These are phyloP conservation scores for Candida gorgasii DNA, from an alignment of 805 yeast species.

Conservation along the genomic window DNA sequence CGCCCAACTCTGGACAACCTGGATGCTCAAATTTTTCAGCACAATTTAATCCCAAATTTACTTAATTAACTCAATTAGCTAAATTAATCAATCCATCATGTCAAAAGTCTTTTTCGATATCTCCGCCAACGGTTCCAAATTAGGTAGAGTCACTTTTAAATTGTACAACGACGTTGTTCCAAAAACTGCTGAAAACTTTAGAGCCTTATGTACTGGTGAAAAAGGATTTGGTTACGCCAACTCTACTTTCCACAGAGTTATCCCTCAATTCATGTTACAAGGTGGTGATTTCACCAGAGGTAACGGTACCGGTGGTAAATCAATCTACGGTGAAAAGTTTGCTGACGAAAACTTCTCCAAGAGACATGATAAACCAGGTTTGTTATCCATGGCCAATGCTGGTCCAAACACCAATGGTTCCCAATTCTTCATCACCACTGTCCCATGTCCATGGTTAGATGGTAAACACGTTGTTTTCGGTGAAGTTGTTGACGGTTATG, in stretches of 20 bases:
- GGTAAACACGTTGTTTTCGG: slow-evolving; percentile 80
- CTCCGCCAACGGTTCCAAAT: slow-evolving; percentile 69
- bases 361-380: slow-evolving; percentile 77
- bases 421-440: slow-evolving; percentile 86
- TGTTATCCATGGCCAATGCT: slow-evolving; percentile 89
- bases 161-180: slow-evolving; percentile 57
- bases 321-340: slow-evolving; percentile 73
- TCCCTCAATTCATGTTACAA: slow-evolving; percentile 96
- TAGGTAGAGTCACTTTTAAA: slow-evolving; percentile 85
- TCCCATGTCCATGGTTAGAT: slow-evolving; percentile 74
- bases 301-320: slow-evolving; percentile 92
- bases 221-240: slow-evolving; percentile 89
- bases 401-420: slow-evolving; percentile 94
- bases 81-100: slow-evolving; percentile 23
- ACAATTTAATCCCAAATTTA: background rate
- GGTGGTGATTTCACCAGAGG: slow-evolving; percentile 61
- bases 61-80: slow-evolving; percentile 1
- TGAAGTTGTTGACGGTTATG: slow-evolving; percentile 68
- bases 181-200: slow-evolving; percentile 79
- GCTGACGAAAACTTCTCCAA: slow-evolving; percentile 68
- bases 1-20: background rate
- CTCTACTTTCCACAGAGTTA: slow-evolving; percentile 94
- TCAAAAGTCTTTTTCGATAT: slow-evolving; percentile 80
- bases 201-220: slow-evolving; percentile 86
- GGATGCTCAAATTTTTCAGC: slow-evolving; percentile 5